Percentiles rank a stretch among this genome's conserved stretches.
These are phyloP conservation scores for Mortierella sp. DNA, from an alignment of 371 early-diverging fungal species.

Conservation along the genomic window DNA sequence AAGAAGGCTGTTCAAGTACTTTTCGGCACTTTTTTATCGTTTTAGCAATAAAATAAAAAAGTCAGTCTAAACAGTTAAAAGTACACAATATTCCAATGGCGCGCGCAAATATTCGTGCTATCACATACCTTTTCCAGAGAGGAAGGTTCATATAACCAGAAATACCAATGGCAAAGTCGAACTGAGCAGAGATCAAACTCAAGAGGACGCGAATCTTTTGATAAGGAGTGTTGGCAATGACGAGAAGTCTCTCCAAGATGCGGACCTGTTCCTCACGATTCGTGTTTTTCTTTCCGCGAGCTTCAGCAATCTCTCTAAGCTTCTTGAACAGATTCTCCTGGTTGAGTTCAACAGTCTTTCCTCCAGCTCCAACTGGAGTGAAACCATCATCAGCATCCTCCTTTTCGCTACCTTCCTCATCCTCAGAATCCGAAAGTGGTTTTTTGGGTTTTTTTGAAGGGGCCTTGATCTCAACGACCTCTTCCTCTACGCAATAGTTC, in stretches of 20 bases:
- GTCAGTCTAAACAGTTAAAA: neutral
- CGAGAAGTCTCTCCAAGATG: slow-evolving; percentile 75
- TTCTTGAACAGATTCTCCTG: slow-evolving; percentile 86
- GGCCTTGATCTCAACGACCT: slow-evolving; percentile 40
- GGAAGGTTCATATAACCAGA: slow-evolving; percentile 79
- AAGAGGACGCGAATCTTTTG: slow-evolving; percentile 90
- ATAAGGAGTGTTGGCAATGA: slow-evolving; percentile 78
- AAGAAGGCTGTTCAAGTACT: slow-evolving; percentile 80
- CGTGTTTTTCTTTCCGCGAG: slow-evolving; percentile 95
- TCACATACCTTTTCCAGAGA: slow-evolving; percentile 79
- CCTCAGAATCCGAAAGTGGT: slow-evolving; percentile 61
- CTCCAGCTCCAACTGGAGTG: slow-evolving; percentile 88
- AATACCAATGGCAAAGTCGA: slow-evolving; percentile 82
- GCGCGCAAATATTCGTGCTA: too few relatives aligned
- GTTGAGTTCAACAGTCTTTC: slow-evolving; percentile 75
- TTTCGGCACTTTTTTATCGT: slow-evolving; percentile 61
- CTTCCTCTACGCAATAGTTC: slow-evolving; percentile 42
- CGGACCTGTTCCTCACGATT: slow-evolving; percentile 85
- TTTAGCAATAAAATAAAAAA: neutral
- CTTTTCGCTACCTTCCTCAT: slow-evolving; percentile 61
- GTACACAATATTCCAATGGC: too few relatives aligned
- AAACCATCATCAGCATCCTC: slow-evolving; percentile 79
- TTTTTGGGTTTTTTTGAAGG: slow-evolving; percentile 56
- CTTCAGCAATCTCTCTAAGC: slow-evolving; percentile 82
- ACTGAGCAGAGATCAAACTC: slow-evolving; percentile 90